Evolutionary conservation across 2,329 filamentous ascomycete species (phyloP), one percentile per base, ranked within the genome.

Genomic region (Ophiostoma populinum): DNA sequence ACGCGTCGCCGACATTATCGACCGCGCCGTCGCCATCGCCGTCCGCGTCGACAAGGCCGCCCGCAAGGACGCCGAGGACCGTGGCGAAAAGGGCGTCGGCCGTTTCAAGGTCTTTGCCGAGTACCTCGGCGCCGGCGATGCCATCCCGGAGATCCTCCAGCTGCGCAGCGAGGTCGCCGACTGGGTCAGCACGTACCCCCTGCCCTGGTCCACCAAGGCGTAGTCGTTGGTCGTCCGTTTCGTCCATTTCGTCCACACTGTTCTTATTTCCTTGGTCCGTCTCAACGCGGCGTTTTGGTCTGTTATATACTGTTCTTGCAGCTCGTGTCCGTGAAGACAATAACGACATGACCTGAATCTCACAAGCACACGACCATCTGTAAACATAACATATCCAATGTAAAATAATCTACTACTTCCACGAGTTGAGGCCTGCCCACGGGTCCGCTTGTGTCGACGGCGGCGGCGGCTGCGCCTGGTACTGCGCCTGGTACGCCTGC

Each of bases 1-100:
- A 36, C 71, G 80, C 12, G 81, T 92, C 11, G 83, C 81, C 11
- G 79, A 83, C 49, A 81, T 92, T 43, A 80, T 92, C 35, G 80
- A 87, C 57, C 74, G 80, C 32, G 78, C 80, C 7, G 82, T 92
- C 31, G 72, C 70, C 20, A 83, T 92, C 46, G 77, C 82, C 2
- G 67, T 77, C 45, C 70, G 79, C 40, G 61, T 92, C 30, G 76
- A 86, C 56, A 81, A 73, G 55, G 69, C 71, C 41, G 77, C 75
- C 4, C 69, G 70, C 47, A 74, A 78, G 47, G 67, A 68, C n/a
- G 72, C 75, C 9, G 67, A 75, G 52, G 70, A 75, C 41, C 70
- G 66, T 46, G 70, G 68, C 18, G 69, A 77, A 43, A 80, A 79
- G 62, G 69, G 60, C 45, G 64, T 69, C 17, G 69, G 67, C 33